These are phyloP conservation scores for Stachybotrys chlorohalonatus DNA, from an alignment of 2,329 filamentous ascomycete genomes.

Conservation along the genomic window DNA sequence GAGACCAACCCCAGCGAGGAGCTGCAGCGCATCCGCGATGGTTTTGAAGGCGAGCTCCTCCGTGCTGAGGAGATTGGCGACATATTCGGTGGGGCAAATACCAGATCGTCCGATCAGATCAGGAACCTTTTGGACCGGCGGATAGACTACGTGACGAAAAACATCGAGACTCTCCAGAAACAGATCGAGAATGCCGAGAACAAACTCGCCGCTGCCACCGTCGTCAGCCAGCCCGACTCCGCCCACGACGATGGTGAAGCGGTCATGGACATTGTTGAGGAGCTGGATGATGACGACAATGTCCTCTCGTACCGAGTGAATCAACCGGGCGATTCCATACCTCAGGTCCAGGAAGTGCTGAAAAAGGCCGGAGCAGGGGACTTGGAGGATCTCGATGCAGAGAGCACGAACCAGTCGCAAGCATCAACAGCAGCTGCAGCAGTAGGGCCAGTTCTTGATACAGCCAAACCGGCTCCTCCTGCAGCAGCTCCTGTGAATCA, in stretches of 20 bases:
- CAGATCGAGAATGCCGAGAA: slow-evolving; percentile 61
- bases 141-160: slow-evolving; percentile 83
- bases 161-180: slow-evolving; percentile 65
- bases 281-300: slow-evolving; percentile 85
- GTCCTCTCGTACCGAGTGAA: slow-evolving; percentile 60
- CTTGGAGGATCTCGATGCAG: slow-evolving; percentile 11
- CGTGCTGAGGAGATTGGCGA: slow-evolving; percentile 46
- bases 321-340: slow-evolving; percentile 57
- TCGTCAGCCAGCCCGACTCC: slow-evolving; percentile 50
- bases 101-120: slow-evolving; percentile 33
- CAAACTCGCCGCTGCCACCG: slow-evolving; percentile 55
- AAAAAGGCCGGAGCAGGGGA: slow-evolving; percentile 65
- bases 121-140: slow-evolving; percentile 58
- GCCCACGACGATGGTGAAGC: slow-evolving; percentile 63
- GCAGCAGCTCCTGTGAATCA: neutral
- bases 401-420: neutral
- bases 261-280: slow-evolving; percentile 84
- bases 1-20: slow-evolving; percentile 35
- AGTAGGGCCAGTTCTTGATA: neutral
- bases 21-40: slow-evolving; percentile 46
- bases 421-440: neutral
- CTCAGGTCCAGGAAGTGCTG: slow-evolving; percentile 62
- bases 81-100: slow-evolving; percentile 25
- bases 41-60: slow-evolving; percentile 55
- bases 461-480: neutral